A percentile compares a stretch with the other conserved stretches of the same genome.
Evolutionary conservation across 495 filamentous ascomycete species (phyloP).

Genomic region (Penicillium pancosmium): DNA sequence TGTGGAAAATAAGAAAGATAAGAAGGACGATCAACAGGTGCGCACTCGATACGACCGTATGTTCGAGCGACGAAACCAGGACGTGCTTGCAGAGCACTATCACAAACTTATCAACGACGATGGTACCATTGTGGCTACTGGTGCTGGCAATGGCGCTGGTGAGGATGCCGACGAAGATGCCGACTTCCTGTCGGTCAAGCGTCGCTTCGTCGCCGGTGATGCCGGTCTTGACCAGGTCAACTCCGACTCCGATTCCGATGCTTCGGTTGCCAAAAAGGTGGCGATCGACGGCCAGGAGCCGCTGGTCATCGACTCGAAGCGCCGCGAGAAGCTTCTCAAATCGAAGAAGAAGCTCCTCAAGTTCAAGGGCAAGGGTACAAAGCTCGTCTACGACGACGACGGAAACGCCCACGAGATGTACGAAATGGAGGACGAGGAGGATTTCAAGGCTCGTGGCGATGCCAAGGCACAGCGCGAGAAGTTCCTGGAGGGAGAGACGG

Average conservation of each 20-base stretch:
- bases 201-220: slow-evolving; percentile 65
- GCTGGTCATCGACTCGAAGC: slow-evolving; percentile 86
- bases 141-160: slow-evolving; percentile 40
- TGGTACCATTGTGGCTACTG: slow-evolving; percentile 43
- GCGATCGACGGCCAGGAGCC: slow-evolving; percentile 59
- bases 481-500: slow-evolving; percentile 74
- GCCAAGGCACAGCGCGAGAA: slow-evolving; percentile 71
- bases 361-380: slow-evolving; percentile 80
- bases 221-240: slow-evolving; percentile 29
- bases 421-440: slow-evolving; percentile 80
- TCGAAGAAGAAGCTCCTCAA: slow-evolving; percentile 94
- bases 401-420: slow-evolving; percentile 82
- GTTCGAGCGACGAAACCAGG: slow-evolving; percentile 93
- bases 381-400: slow-evolving; percentile 90
- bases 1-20: slow-evolving; percentile 48
- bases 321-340: slow-evolving; percentile 86
- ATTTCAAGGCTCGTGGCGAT: slow-evolving; percentile 72
- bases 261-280: slow-evolving; percentile 32
- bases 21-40: slow-evolving; percentile 66
- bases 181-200: slow-evolving; percentile 89
- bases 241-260: slow-evolving; percentile 29
- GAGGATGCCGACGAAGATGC: slow-evolving; percentile 64
- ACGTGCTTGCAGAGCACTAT: slow-evolving; percentile 92
- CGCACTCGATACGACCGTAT: slow-evolving; percentile 94
- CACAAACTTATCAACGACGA: slow-evolving; percentile 78